Base-by-base conservation (phyloP, 2,329 filamentous ascomycete species). In the Magnaporthiopsis rhizophila region DNA sequence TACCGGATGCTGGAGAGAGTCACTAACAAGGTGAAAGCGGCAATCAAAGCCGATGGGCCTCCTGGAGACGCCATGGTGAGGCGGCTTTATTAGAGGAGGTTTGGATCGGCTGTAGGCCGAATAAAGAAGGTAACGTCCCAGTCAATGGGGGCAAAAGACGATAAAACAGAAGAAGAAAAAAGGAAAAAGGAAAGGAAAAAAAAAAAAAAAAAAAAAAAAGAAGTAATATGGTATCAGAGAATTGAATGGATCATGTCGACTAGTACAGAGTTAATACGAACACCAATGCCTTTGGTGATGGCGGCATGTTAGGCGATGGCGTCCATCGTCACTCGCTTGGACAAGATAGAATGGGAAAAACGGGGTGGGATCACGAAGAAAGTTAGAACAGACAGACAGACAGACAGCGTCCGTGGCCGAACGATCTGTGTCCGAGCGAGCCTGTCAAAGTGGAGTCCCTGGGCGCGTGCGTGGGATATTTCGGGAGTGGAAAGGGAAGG, bases 21-120 rank as follows among this genome's bases (percentile, higher is more conserved):
- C 59, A 79, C 81, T 77, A 57, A 84, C 83, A 85, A 85, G 65
- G 76, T 74, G 71, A 86, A 85, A 67, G 82, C 80, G 67, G 81
- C 81, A 72, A 82, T 73, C 66, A 85, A 74, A 69, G 80, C 79
- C 77, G 82, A 79, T 53, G 74, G 74, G 67, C 76, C 75, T 70
- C 72, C 78, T 67, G 77, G 71, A 67, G 75, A 73, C 66, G 78
- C 77, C 82, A 85, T 84, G 71, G 65, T 71, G 69, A 70, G 68
- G 68, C 30, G 24, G 45, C 45, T 28, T 45, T 62, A 32, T 32
- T 53, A 53, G 61, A 38, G 61, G 28, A 70, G 68, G 66, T 64
- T 59, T 56, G 58, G 63, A 64, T 26, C 63, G 66, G 68, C 61
- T 66, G 65, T 67, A 65, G 66, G 66, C 45, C 58, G 71, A 69